Evolutionary conservation across 352 stramenopile genomes (phyloP), one percentile per base, ranked within the genome.

Genomic region (Globisporangium acanthophoron): DNA sequence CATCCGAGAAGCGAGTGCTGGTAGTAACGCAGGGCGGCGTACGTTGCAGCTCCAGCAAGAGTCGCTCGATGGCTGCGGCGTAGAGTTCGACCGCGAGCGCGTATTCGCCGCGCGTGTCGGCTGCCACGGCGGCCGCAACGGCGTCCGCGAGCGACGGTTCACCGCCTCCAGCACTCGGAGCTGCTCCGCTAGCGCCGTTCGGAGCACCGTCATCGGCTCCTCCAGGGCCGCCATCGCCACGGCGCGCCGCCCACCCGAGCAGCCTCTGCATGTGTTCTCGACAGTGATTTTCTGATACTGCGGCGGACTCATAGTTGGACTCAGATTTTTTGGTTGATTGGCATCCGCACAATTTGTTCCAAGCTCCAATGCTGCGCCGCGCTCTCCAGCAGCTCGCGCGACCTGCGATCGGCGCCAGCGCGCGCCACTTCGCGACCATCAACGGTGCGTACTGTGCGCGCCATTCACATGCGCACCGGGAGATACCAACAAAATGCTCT

Each of bases 41-140:
- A 93, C 83, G 67, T 60, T 79, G 66, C 39, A 89, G 51, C 48
- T 84, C 67, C 39, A 60, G 54, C 61, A 94, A 76, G 68, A 94
- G 83, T 56, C 75, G 78, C 64, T 94, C 82, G 52, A 92, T 94
- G 35, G 74, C 78, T 20, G 68, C 52, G 1, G 76, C 74, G 64
- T 94, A 94, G 27, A 94, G 64, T 5, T 87, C 79, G 45, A 94
- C 66, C 20, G 85, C 85, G 16, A 64, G 53, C 21, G 62, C 62
- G 31, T 84, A 84, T 16, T 75, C 66, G 0, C 69, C 69, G 0
- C 55, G 62, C 11, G 69, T 75, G 43, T 94, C 85, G 7, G 79
- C 77, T 31, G 68, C 59, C 15, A 92, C 72, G 1, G 85, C 85
- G 8, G 62, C 62, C 52, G 87, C 66, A 9, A 92, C 74, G 31